Conservation (phyloP, 768 basidiomycete species). For the Leccinellum rugosiceps region DNA sequence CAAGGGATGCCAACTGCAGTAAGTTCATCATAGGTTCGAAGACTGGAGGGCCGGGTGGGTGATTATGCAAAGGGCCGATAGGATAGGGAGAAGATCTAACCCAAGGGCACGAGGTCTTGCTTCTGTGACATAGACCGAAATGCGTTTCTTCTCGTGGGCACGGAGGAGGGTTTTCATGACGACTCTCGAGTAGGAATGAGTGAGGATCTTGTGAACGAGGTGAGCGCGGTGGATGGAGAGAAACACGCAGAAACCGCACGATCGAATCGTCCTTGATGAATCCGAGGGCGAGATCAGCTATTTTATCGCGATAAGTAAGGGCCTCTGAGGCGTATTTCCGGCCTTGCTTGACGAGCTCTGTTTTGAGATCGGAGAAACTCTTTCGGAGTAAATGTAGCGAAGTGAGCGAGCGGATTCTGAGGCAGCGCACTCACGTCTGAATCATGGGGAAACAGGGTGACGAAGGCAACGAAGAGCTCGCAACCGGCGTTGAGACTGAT, state of each 20-base stretch:
- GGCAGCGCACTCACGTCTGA: constrained; percentile 55
- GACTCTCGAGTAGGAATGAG: constrained; percentile 94
- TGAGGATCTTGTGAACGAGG: constrained; percentile 67
- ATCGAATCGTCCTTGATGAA: constrained; percentile 96
- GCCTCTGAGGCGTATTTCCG: constrained; percentile 74
- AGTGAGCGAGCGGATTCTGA: constrained; percentile 6
- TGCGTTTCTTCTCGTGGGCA: constrained; percentile 88
- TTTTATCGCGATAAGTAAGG: constrained; percentile 82
- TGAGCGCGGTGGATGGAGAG: constrained; percentile 13
- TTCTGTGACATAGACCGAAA: constrained; percentile 98
- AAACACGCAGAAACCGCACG: constrained; percentile 39
- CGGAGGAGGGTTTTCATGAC: constrained; percentile 90
- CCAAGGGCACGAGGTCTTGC: constrained; percentile 86
- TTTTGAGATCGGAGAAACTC: constrained; percentile 84
- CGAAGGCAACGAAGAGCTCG: constrained; percentile 87
- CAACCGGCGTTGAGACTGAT: constrained; percentile 88
- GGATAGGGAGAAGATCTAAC: constrained; percentile 42
- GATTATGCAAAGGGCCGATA: neutral
- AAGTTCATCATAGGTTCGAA: constrained; percentile 87
- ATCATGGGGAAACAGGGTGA: constrained; percentile 80
- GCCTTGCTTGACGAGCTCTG: constrained; percentile 78
- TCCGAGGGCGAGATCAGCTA: constrained; percentile 81
- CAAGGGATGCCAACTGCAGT: constrained; percentile 91
- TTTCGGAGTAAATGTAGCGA: constrained; percentile 28
- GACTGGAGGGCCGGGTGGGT: constrained; percentile 41